Conservation (phyloP, 2,329 filamentous ascomycete genomes). For the Zarea fungicola region DNA sequence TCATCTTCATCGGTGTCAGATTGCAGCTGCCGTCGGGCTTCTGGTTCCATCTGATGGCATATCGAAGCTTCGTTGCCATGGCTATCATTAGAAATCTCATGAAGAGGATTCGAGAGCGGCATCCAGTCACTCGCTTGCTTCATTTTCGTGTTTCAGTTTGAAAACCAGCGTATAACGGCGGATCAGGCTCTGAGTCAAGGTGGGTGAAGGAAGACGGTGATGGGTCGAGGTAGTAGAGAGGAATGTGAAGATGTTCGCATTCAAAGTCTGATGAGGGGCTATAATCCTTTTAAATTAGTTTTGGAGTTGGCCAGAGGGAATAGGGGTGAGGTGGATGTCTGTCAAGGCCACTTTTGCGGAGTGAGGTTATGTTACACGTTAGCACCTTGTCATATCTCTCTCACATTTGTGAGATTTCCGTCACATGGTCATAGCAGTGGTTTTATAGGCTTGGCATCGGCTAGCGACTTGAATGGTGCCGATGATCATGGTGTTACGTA, state of each 20-base stretch:
- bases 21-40: not conserved
- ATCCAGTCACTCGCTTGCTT: not conserved
- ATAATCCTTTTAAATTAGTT: slow-evolving; percentile 1
- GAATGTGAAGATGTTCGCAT: not conserved
- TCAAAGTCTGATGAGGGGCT: not conserved
- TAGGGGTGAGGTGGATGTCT: too few species aligned
- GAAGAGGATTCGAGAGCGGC: not conserved
- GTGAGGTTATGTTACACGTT: too few species aligned
- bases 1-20: not conserved
- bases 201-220: slow-evolving; percentile 1
- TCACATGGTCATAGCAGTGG: too few species aligned
- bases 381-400: too few species aligned
- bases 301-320: too few species aligned
- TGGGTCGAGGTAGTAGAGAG: not conserved
- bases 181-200: not conserved
- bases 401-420: too few species aligned
- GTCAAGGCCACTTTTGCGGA: too few species aligned
- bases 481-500: too few species aligned
- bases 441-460: too few species aligned
- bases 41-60: not conserved
- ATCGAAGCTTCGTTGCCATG: not conserved
- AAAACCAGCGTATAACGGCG: not conserved
- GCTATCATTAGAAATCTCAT: not conserved
- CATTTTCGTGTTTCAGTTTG: not conserved
- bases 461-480: too few species aligned